Conservation (phyloP, 371 early-diverging fungal genomes). For the Rhizopus delemar region DNA sequence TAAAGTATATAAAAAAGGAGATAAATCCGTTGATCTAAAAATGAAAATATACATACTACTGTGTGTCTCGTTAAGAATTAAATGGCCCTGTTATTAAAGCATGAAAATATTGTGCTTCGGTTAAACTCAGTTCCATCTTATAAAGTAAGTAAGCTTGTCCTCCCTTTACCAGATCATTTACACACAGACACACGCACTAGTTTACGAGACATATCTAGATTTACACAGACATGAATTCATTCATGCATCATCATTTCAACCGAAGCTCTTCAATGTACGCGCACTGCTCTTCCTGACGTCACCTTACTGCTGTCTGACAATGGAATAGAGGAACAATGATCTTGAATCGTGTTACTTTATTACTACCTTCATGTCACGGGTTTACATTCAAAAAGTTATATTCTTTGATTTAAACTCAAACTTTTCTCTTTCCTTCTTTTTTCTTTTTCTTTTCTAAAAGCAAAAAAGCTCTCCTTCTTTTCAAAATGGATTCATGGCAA, state of each 20-base stretch:
- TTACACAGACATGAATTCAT: constrained; percentile 1
- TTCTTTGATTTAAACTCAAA: constrained; percentile 5
- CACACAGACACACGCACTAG: too few relatives aligned
- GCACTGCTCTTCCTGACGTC: neutral
- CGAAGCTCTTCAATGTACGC: neutral
- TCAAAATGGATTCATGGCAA: constrained; percentile 15
- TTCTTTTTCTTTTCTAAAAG: constrained; percentile 4
- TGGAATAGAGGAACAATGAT: neutral
- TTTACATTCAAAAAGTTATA: neutral
- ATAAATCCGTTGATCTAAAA: too few relatives aligned
- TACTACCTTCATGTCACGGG: constrained; percentile 2
- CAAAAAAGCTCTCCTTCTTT: neutral
- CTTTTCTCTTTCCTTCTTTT: constrained; percentile 23
- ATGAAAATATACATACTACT: too few relatives aligned
- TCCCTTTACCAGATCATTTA: too few relatives aligned
- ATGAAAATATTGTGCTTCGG: too few relatives aligned
- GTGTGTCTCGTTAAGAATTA: too few relatives aligned
- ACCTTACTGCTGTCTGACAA: neutral
- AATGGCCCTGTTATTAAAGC: too few relatives aligned
- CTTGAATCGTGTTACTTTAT: constrained; percentile 3
- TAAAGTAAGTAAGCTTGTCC: neutral
- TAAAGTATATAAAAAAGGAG: neutral
- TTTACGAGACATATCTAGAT: constrained; percentile 2
- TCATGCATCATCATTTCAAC: neutral
- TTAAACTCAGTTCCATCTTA: neutral